Base-by-base conservation (phyloP, 495 filamentous ascomycete species). In the Penicillium cataractarum region DNA sequence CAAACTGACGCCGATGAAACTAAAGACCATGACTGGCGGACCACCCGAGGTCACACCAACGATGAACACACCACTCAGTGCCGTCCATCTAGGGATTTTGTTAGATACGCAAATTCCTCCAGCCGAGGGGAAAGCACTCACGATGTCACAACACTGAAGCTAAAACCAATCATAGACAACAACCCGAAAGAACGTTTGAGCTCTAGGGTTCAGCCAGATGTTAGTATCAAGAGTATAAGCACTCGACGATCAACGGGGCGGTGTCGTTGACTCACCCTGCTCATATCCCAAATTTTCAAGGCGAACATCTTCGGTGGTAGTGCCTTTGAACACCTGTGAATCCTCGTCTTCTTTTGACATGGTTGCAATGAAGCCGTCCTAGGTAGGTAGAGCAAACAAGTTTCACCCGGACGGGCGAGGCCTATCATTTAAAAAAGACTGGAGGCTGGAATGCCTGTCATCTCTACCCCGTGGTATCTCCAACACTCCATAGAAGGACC, bases 141-240 rank as follows among this genome's bases (percentile, higher is more conserved):
- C 80, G 76, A 78, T 49, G 83, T 84, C n/a, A 87, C 83, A 49
- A 87, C 82, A 55, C 78, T 82, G 69, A 87, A 86, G 55, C 76
- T 80, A 70, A 87, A 86, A 4, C 83, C 84, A 51, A 87, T 76
- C 83, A 87, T 87, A 51, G 81, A 82, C 35, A 87, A 65, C 46
- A 86, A 62, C n/a, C 84, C 77, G 57, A 85, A 87, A 10, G 82
- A 81, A 15, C 84, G 78, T 62, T 84, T 84, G 62, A 86, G 76
- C 70, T 86, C 84, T 84, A 39, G 7, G 21, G 4, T 22, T 22
- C 21, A 33, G 15, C 6, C 40, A 44, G 53, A 35, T 54, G 39
- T 72, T 10, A 67, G 59, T 42, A 58, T 51, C 2, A 31, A 29
- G 21, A 24, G 2, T 21, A 46, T n/a, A 21, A 22, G 19, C 21